Conservation (phyloP, 208 protist genomes). For the Leishmania tarentolae region DNA sequence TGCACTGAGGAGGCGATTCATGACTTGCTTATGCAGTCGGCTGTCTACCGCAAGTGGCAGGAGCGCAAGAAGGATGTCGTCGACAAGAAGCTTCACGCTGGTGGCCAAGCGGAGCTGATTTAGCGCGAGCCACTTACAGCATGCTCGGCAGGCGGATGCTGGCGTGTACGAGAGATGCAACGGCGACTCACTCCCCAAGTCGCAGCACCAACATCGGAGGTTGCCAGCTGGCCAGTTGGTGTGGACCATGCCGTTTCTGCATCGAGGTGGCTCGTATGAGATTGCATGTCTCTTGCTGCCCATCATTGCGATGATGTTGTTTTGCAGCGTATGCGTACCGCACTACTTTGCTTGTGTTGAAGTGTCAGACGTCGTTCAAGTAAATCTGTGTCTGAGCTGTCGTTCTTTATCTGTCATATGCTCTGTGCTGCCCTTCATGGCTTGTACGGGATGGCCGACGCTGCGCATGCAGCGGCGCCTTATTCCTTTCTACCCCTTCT, state of each 20-base stretch:
- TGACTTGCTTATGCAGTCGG: conserved; percentile 21
- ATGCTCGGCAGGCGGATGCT: background rate
- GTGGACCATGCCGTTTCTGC: background rate
- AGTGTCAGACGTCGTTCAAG: background rate
- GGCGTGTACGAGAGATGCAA: background rate
- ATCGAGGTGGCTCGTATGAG: background rate
- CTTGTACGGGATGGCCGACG: background rate
- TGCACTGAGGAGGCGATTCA: conserved; percentile 21
- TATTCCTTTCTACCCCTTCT: background rate
- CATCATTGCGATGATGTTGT: background rate
- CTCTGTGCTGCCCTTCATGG: background rate
- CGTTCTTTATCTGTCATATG: background rate
- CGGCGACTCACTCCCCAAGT: background rate
- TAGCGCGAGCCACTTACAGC: background rate
- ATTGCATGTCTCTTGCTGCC: background rate
- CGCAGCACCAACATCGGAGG: background rate
- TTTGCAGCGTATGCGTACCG: background rate
- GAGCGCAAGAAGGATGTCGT: conserved; percentile 21
- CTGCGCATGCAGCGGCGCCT: background rate
- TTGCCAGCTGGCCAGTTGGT: no score
- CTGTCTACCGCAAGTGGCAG: conserved; percentile 38
- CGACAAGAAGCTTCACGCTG: conserved; percentile 32
- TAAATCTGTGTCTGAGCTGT: background rate
- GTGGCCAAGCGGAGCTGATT: conserved; percentile 27
- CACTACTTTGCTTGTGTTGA: background rate